Conservation (phyloP, 1,139 yeast species). For the Yamadazyma epiphylla region DNA sequence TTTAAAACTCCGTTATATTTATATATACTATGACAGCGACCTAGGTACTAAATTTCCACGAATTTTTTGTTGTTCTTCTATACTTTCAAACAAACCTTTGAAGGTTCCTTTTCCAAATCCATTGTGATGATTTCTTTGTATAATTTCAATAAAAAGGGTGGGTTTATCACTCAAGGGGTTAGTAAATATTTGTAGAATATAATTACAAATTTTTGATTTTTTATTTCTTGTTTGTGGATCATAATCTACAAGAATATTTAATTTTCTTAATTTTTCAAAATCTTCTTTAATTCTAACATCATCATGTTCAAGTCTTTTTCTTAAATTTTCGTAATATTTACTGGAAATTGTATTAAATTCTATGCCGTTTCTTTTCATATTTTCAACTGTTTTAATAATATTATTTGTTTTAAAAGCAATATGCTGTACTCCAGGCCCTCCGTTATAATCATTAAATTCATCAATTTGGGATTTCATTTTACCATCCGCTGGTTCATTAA, state of each 20-base stretch:
- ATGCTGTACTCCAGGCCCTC: constrained; percentile 84
- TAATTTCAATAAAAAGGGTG: constrained; percentile 73
- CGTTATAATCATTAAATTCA: constrained; percentile 70
- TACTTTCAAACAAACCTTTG: constrained; percentile 72
- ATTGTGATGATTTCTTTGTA: constrained; percentile 72
- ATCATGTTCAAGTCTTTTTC: constrained; percentile 33
- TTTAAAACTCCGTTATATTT: no score
- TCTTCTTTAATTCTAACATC: constrained; percentile 46
- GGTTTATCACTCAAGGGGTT: constrained; percentile 77
- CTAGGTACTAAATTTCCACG: constrained; percentile 44
- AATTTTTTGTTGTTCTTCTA: constrained; percentile 57
- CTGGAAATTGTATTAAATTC: constrained; percentile 61
- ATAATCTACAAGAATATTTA: constrained; percentile 68
- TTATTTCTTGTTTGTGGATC: constrained; percentile 45
- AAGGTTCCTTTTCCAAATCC: constrained; percentile 91
- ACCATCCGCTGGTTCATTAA: constrained; percentile 78
- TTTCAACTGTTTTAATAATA: constrained; percentile 54
- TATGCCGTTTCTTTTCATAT: constrained; percentile 58
- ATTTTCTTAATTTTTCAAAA: constrained; percentile 30
- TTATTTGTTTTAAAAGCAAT: constrained; percentile 63
- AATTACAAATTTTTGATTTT: constrained; percentile 42
- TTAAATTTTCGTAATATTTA: constrained; percentile 51
- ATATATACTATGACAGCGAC: constrained; percentile 1
- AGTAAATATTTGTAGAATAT: constrained; percentile 74
- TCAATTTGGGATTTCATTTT: constrained; percentile 70